Base-by-base conservation (phyloP, 2,329 filamentous ascomycete species). In the Grosmannia clavigera region DNA sequence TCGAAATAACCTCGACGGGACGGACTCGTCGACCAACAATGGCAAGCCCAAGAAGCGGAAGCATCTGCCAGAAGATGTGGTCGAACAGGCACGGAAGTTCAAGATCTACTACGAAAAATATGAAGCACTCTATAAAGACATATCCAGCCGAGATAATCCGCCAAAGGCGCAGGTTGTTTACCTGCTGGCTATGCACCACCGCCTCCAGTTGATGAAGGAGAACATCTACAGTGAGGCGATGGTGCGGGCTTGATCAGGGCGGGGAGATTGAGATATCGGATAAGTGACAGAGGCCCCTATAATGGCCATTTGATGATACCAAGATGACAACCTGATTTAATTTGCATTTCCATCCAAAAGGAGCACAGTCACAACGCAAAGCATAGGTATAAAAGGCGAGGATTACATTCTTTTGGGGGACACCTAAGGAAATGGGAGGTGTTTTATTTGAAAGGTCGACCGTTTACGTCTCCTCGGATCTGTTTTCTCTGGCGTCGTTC, bases 81-180 rank as follows among this genome's bases (percentile, higher is more conserved):
- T 85, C 59, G 69, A 74, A 61, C 76, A 81, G 65, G 82, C 83
- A 22, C 72, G 75, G 62, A 75, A 70, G 62, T 86, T 85, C 72
- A 81, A 81, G 68, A 67, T 70, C 54, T 79, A 67, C 63, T 86
- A 86, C 67, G 73, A 78, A 58, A 76, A 76, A 61, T 86, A 86
- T 67, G 75, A 80, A 67, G 69, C 74, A 14, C 71, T 85, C 53
- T 82, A 86, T 67, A 70, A 75, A 61, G 78, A 85, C 70, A 75
- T 86, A 61, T 71, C 73, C 22, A 74, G 69, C 6, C 66, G 80
- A 64, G 73, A 75, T 46, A 74, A 81, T 57, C 81, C 82, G 3
- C 75, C 77, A 0, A 72, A 76, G 61, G 73, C 78, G 19, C 78
- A 81, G 67, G 69, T 85, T 58, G 71, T 72, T 6, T 69, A 78